phyloP scores from a whole-genome alignment of 2,329 filamentous ascomycete species.

The Fusarium agapanthi region DNA sequence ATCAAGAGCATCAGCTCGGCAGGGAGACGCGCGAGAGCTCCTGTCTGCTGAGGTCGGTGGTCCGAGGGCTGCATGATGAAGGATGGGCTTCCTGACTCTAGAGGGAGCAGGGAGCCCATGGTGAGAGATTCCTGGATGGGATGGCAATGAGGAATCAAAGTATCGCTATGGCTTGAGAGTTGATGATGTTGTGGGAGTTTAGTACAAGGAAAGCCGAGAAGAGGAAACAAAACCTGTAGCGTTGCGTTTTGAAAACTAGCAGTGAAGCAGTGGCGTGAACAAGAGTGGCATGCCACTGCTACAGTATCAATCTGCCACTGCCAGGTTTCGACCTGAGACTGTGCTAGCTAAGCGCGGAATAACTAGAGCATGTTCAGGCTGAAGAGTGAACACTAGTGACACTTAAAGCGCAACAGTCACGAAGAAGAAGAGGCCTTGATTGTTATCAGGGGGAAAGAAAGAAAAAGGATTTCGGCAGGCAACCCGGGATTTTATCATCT shows the following conservation, averaged over 20 bases:
- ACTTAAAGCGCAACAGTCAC: neutral
- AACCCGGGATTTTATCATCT: neutral
- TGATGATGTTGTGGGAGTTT: neutral
- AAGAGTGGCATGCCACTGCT: neutral
- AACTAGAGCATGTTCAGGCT: neutral
- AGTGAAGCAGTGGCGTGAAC: neutral
- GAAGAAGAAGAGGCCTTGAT: neutral
- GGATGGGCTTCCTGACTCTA: neutral
- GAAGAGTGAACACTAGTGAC: neutral
- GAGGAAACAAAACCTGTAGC: neutral
- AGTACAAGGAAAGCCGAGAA: too few species aligned
- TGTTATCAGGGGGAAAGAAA: too few species aligned
- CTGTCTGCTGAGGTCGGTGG: neutral
- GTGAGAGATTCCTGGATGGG: too few species aligned
- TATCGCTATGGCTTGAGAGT: neutral
- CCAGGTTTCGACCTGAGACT: neutral
- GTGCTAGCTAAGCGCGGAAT: neutral
- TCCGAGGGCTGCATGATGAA: neutral
- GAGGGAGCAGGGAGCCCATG: neutral
- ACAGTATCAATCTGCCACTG: neutral
- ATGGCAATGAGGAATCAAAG: neutral
- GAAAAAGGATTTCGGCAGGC: neutral
- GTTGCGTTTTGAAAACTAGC: neutral
- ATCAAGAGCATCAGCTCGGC: neutral
- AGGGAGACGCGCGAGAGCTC: neutral